These are phyloP conservation scores for Boletus sensibilis DNA, from an alignment of 768 basidiomycete genomes.

Conservation along the genomic window DNA sequence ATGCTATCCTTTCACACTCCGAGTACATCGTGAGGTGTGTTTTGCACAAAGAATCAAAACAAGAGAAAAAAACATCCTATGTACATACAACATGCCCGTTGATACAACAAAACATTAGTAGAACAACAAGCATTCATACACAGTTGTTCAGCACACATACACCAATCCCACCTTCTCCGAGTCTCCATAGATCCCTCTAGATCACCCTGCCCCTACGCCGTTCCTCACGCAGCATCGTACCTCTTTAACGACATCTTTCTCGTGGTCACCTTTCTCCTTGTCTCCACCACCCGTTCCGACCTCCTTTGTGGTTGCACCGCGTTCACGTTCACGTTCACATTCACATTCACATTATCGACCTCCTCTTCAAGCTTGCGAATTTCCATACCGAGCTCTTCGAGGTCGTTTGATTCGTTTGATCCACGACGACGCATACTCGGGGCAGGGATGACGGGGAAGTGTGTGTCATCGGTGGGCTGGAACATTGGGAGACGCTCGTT, in stretches of 20 bases:
- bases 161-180: background rate
- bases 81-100: slow-evolving; percentile 1
- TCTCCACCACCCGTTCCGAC: slow-evolving; percentile 64
- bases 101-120: background rate
- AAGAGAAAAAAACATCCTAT: background rate
- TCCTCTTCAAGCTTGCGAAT: slow-evolving; percentile 64
- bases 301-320: background rate
- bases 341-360: slow-evolving; percentile 34
- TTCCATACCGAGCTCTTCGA: slow-evolving; percentile 58
- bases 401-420: slow-evolving; percentile 41
- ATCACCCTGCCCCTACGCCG: background rate
- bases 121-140: background rate
- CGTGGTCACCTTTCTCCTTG: slow-evolving; percentile 44
- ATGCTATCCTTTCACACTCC: background rate
- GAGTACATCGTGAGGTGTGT: background rate
- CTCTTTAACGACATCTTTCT: slow-evolving; percentile 59
- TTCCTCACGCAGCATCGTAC: slow-evolving; percentile 25
- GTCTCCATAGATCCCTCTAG: background rate
- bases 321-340: slow-evolving; percentile 20
- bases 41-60: background rate
- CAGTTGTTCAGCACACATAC: background rate
- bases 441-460: slow-evolving; percentile 51
- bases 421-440: slow-evolving; percentile 58
- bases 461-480: slow-evolving; percentile 32
- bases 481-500: slow-evolving; percentile 75